phyloP scores from a whole-genome alignment of 768 basidiomycete genomes.

The Naematelia aurantialba region DNA sequence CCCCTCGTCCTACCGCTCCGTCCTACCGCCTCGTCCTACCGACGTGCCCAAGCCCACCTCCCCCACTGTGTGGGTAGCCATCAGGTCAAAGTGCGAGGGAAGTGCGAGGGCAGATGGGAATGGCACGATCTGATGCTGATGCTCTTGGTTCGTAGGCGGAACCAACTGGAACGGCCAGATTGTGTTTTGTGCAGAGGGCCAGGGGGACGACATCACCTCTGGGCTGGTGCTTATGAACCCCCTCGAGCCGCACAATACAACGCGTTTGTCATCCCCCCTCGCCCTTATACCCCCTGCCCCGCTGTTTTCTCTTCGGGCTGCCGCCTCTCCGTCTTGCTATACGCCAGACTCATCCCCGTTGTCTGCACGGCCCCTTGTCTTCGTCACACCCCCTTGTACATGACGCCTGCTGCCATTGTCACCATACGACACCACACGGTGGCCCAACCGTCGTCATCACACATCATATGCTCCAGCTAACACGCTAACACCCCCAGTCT shows the following conservation, averaged over 20 bases:
- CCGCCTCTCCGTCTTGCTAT: conserved; percentile 7
- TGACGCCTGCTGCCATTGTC: neutral
- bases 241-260: conserved; percentile 61
- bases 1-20: too few relatives aligned
- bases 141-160: conserved; percentile 18
- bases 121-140: conserved; percentile 70
- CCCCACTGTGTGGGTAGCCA: too few relatives aligned
- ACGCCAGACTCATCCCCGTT: conserved; percentile 12
- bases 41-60: too few relatives aligned
- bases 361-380: conserved; percentile 11
- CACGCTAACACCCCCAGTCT: conserved; percentile 20
- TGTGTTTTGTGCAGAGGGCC: conserved; percentile 64
- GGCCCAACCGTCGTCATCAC: too few relatives aligned
- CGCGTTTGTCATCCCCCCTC: conserved; percentile 38
- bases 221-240: conserved; percentile 66
- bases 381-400: too few relatives aligned
- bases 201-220: conserved; percentile 60
- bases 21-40: too few relatives aligned
- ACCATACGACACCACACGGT: neutral
- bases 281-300: too few relatives aligned
- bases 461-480: too few relatives aligned
- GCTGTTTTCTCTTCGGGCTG: conserved; percentile 1
- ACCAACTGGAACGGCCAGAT: conserved; percentile 61
- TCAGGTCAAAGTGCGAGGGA: too few relatives aligned
- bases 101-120: too few relatives aligned